Percentiles rank a stretch among this genome's conserved stretches.
phyloP scores from a whole-genome alignment of 257 asterid genomes.

The Ajuga chamaepitys region DNA sequence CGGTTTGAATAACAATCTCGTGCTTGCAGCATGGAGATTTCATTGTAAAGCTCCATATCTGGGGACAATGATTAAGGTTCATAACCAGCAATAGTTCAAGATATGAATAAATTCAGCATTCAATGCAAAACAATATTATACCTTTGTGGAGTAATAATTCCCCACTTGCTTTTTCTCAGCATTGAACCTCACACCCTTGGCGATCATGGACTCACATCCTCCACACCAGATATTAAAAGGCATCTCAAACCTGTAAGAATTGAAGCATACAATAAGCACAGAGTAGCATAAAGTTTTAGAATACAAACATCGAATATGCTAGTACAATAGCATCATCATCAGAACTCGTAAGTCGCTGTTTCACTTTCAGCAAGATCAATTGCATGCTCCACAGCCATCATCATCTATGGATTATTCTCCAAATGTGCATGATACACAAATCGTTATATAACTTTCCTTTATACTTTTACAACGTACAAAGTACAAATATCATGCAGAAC shows the following conservation, averaged over 20 bases:
- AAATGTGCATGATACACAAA: neutral
- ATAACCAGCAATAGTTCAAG: neutral
- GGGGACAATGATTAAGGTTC: conserved; percentile 6
- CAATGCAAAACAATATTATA: conserved; percentile 13
- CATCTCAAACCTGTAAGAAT: conserved; percentile 81
- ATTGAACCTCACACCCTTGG: conserved; percentile 96
- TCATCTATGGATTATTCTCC: too few species aligned
- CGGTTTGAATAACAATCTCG: conserved; percentile 88
- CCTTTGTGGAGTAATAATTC: conserved; percentile 90
- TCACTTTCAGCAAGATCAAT: too few species aligned
- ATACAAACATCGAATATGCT: neutral
- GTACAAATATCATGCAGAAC: neutral
- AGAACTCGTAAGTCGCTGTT: neutral
- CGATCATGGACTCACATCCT: conserved; percentile 98
- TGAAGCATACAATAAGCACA: neutral
- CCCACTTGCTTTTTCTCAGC: conserved; percentile 99
- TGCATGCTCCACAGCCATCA: too few species aligned
- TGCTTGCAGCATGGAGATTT: conserved; percentile 92
- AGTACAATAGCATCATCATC: neutral
- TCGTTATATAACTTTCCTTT: neutral
- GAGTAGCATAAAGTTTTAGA: neutral
- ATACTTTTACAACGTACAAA: neutral
- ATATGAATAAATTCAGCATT: neutral
- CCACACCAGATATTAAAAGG: conserved; percentile 96
- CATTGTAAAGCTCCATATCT: conserved; percentile 99